Evolutionary conservation across 805 yeast genomes (phyloP).

Genomic region (Cyberlindnera mississippiensis): DNA sequence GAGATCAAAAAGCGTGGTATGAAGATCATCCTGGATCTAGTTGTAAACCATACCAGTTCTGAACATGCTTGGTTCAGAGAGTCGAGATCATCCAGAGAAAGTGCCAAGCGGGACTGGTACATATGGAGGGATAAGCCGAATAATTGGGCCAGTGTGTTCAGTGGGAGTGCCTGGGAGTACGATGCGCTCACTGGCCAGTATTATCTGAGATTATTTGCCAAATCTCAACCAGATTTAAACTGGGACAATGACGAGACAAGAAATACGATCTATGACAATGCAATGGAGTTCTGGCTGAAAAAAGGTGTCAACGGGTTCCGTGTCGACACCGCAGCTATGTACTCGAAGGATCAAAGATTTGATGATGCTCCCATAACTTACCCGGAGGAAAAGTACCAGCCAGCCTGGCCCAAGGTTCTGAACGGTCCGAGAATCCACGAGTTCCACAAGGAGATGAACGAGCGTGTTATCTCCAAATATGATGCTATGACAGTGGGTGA

Average conservation of each 20-base stretch:
- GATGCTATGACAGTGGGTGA: constrained; percentile 59
- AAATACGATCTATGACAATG: constrained; percentile 38
- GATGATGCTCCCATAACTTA: constrained; percentile 47
- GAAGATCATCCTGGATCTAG: constrained; percentile 51
- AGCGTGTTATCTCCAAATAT: constrained; percentile 38
- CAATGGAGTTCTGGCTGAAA: constrained; percentile 50
- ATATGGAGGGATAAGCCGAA: constrained; percentile 56
- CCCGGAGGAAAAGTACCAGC: constrained; percentile 39
- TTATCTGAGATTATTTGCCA: constrained; percentile 50
- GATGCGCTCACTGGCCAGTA: constrained; percentile 53
- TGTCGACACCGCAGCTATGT: constrained; percentile 51
- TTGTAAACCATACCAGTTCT: constrained; percentile 53
- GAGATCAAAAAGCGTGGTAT: constrained; percentile 47
- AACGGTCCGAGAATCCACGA: constrained; percentile 58
- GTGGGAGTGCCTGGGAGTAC: constrained; percentile 54
- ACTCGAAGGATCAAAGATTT: constrained; percentile 43
- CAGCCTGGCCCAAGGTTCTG: constrained; percentile 26
- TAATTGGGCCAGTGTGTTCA: constrained; percentile 51
- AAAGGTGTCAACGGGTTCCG: constrained; percentile 58
- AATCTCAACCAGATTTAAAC: constrained; percentile 57
- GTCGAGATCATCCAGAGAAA: constrained; percentile 45
- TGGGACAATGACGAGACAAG: constrained; percentile 46
- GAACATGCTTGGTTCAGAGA: constrained; percentile 58
- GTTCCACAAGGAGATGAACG: constrained; percentile 49
- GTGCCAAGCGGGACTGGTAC: constrained; percentile 60